These are phyloP conservation scores for Podospora anserina DNA, from an alignment of 495 filamentous ascomycete species.

Conservation along the genomic window DNA sequence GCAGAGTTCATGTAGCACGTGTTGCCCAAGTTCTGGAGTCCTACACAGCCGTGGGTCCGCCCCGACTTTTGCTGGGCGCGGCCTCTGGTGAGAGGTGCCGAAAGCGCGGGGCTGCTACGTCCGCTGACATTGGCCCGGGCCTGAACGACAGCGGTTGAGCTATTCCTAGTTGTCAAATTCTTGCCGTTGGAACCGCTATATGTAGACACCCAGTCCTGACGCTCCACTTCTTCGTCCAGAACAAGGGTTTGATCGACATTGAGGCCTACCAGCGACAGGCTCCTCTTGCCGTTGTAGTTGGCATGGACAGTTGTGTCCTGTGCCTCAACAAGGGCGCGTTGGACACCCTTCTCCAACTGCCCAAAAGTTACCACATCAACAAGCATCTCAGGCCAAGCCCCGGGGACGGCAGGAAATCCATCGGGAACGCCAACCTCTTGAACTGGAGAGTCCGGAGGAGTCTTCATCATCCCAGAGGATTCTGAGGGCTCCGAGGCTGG, in stretches of 20 bases:
- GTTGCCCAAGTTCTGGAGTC: slow-evolving; percentile 87
- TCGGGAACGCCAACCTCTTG: slow-evolving; percentile 24
- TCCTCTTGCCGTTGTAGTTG: slow-evolving; percentile 73
- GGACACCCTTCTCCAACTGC: slow-evolving; percentile 59
- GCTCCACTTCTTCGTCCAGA: slow-evolving; percentile 70
- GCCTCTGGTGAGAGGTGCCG: slow-evolving; percentile 59
- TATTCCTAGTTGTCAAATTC: slow-evolving; percentile 35
- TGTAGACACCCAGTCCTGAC: slow-evolving; percentile 46
- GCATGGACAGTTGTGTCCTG: slow-evolving; percentile 70
- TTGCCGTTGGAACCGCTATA: slow-evolving; percentile 43
- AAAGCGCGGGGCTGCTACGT: slow-evolving; percentile 61
- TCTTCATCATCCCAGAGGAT: slow-evolving; percentile 30
- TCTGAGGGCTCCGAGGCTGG: slow-evolving; percentile 13
- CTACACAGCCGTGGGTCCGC: slow-evolving; percentile 67
- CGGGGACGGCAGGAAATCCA: slow-evolving; percentile 35
- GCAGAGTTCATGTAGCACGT: slow-evolving; percentile 99
- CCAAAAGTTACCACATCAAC: slow-evolving; percentile 71
- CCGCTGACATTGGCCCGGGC: slow-evolving; percentile 46
- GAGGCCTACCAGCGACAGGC: slow-evolving; percentile 61
- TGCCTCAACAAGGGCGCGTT: slow-evolving; percentile 65
- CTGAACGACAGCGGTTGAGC: slow-evolving; percentile 30
- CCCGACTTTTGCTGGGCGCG: slow-evolving; percentile 58
- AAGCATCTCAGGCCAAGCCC: slow-evolving; percentile 62
- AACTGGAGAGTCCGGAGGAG: slow-evolving; percentile 33
- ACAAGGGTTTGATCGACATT: slow-evolving; percentile 66